Percentiles rank a stretch among this genome's conserved stretches.
These are phyloP conservation scores for Solidago caesia DNA, from an alignment of 129 eudicot genomes.

Conservation along the genomic window DNA sequence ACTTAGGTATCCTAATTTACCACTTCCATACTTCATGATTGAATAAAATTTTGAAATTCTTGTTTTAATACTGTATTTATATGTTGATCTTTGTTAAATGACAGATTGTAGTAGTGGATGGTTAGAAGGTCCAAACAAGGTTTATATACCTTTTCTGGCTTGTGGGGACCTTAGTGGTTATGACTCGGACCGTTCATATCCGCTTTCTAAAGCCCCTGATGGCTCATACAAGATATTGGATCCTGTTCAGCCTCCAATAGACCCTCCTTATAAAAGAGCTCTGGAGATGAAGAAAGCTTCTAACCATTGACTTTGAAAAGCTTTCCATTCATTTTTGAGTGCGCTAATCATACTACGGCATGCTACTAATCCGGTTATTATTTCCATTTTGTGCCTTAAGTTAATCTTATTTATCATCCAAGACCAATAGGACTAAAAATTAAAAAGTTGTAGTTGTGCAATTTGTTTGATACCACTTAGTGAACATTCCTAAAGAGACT, in stretches of 20 bases:
- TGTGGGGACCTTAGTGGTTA: slow-evolving; percentile 95
- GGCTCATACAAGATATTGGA: slow-evolving; percentile 77
- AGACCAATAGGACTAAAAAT: background rate
- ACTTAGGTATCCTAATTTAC: slow-evolving; percentile 51
- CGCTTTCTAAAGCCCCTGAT: slow-evolving; percentile 70
- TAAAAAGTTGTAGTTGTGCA: background rate
- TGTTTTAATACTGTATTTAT: background rate
- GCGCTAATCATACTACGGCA: slow-evolving; percentile 11
- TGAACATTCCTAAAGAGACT: background rate
- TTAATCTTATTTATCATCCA: background rate
- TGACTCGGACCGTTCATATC: slow-evolving; percentile 95
- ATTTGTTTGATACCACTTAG: background rate
- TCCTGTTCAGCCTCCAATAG: slow-evolving; percentile 97
- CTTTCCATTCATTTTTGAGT: slow-evolving; percentile 47
- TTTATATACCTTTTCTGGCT: slow-evolving; percentile 91
- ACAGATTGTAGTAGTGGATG: slow-evolving; percentile 99
- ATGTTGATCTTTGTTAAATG: slow-evolving; percentile 10
- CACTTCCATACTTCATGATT: slow-evolving; percentile 7
- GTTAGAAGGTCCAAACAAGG: slow-evolving; percentile 94
- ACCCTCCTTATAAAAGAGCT: slow-evolving; percentile 97
- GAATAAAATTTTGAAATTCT: background rate
- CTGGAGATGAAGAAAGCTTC: slow-evolving; percentile 89
- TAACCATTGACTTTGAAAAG: slow-evolving; percentile 55
- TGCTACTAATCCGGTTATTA: slow-evolving; percentile 11
- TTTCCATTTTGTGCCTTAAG: slow-evolving; percentile 1